A percentile compares a stretch with the other conserved stretches of the same genome.
Conservation (phyloP, 2,329 filamentous ascomycete genomes). For the Rutstroemia sp. region DNA sequence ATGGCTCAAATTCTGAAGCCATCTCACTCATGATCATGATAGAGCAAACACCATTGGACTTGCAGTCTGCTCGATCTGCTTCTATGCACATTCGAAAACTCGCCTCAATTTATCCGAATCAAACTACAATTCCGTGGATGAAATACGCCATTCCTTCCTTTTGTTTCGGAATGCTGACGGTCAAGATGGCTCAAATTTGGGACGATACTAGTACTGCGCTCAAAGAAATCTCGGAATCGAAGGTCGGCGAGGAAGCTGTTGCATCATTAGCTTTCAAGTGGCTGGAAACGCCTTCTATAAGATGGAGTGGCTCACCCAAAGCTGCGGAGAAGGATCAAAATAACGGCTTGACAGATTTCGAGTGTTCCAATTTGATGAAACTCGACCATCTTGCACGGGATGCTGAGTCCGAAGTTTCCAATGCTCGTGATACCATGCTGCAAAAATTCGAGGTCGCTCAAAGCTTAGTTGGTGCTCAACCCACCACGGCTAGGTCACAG, state of each 20-base stretch:
- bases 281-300: conserved; percentile 54
- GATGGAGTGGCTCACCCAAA: conserved; percentile 40
- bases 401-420: conserved; percentile 45
- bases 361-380: conserved; percentile 68
- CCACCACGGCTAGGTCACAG: conserved; percentile 59
- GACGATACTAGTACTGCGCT: conserved; percentile 73
- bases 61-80: conserved; percentile 69
- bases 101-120: conserved; percentile 46
- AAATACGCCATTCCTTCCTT: conserved; percentile 69
- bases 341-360: conserved; percentile 61
- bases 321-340: conserved; percentile 32
- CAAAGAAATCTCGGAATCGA: conserved; percentile 63
- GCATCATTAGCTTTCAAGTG: conserved; percentile 70
- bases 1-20: conserved; percentile 42
- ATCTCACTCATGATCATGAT: conserved; percentile 65
- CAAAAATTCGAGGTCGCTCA: conserved; percentile 59
- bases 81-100: conserved; percentile 78
- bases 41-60: conserved; percentile 69
- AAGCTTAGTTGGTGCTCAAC: conserved; percentile 40
- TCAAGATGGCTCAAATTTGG: conserved; percentile 80
- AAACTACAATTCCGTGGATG: conserved; percentile 59
- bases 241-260: conserved; percentile 65
- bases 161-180: conserved; percentile 81
- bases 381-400: conserved; percentile 46
- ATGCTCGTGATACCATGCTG: conserved; percentile 51